Conservation (phyloP, 257 asterid species). For the Echium plantagineum region DNA sequence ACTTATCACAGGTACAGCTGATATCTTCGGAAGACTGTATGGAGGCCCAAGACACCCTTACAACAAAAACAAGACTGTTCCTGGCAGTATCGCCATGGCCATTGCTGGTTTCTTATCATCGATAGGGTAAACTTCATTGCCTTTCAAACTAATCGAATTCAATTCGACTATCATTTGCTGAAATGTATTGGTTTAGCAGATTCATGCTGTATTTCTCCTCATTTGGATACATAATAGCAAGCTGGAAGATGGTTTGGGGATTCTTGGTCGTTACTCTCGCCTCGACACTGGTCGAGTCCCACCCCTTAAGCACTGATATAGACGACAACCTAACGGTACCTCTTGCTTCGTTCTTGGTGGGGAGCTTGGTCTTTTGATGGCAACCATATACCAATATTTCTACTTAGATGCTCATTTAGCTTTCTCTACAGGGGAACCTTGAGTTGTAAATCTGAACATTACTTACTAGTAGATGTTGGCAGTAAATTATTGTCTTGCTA, state of each 20-base stretch:
- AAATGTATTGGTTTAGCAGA: conserved; percentile 31
- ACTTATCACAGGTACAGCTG: conserved; percentile 60
- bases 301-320: conserved; percentile 70
- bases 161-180: conserved; percentile 6
- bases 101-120: conserved; percentile 77
- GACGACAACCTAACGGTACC: conserved; percentile 94
- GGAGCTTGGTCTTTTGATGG: conserved; percentile 44
- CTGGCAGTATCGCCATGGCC: conserved; percentile 72
- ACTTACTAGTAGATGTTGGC: too few relatives aligned
- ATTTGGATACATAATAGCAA: conserved; percentile 62
- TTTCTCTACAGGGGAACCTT: background rate
- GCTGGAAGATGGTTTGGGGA: conserved; percentile 42
- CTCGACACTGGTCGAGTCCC: conserved; percentile 80
- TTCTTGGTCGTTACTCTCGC: conserved; percentile 58
- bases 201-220: conserved; percentile 73
- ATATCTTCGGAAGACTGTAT: conserved; percentile 71
- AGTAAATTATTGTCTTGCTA: too few relatives aligned
- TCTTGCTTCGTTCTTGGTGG: conserved; percentile 49
- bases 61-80: conserved; percentile 55
- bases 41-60: conserved; percentile 74
- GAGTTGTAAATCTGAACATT: background rate
- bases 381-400: background rate
- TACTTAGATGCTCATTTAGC: background rate
- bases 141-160: conserved; percentile 6
- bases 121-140: conserved; percentile 45